Evolutionary conservation across 805 yeast genomes (phyloP), one percentile per base, ranked within the genome.

Genomic region (Zygoascus tannicola): DNA sequence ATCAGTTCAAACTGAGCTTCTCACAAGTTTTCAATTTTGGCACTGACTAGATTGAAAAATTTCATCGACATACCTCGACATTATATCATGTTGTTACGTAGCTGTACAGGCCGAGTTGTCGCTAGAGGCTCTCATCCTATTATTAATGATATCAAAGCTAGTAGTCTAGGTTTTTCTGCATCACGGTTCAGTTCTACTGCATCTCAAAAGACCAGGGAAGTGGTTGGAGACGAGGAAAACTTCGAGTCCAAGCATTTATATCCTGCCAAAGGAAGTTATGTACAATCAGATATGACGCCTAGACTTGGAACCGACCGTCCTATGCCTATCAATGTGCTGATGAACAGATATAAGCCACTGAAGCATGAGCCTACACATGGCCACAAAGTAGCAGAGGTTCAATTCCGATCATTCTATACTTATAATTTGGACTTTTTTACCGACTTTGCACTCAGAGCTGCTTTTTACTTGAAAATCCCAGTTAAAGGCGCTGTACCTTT

Each of bases 401-500:
- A 76, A 38, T 71, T 90, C 53, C 75, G 82, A 51, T 49, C 64
- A 3, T 81, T 90, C 60, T 83, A 81, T 47, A 72, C 75, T 44
- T 22, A 22, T 22, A 81, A 80, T 55, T 62, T 90, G 49, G 83
- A 81, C 38, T 75, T 88, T 51, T 81, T 80, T 50, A 71, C 84
- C 22, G 94, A 90, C 63, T 92, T 92, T 63, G 85, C 92, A 3
- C 69, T 83, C 44, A 77, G 98, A 64, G 86, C 87, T 0, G 97
- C 95, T 0, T 92, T 75, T 61, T 92, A 84, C 64, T 67, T 92
- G 54, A 90, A 94, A 5, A 79, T 92, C 52, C 96, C 97, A 15
- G 78, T 83, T 28, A 74, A 79, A 12, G 88, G 87, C 1, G 81
- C 90, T 16, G 71, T 69, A 28, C 84, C 80, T 40, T 62, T 76